phyloP scores from a whole-genome alignment of 2,329 filamentous ascomycete species.

The Paraphaeosphaeria sporulosa region DNA sequence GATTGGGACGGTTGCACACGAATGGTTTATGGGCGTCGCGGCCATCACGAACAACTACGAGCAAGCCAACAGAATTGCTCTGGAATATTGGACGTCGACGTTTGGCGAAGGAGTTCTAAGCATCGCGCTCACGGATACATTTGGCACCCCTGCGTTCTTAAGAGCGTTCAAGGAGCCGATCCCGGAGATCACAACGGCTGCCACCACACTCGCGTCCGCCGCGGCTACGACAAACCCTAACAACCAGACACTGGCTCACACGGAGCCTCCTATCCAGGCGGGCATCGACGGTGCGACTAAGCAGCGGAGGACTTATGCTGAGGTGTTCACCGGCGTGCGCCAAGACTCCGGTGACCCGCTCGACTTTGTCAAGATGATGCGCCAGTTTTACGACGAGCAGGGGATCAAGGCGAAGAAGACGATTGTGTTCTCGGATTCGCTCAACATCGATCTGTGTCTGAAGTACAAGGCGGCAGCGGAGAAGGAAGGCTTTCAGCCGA shows the following conservation, averaged over 20 bases:
- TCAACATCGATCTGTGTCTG: constrained; percentile 89
- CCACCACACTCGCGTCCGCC: constrained; percentile 50
- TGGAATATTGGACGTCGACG: constrained; percentile 88
- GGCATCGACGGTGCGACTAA: constrained; percentile 51
- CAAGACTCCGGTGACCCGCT: constrained; percentile 90
- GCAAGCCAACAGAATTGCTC: constrained; percentile 80
- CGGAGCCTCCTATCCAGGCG: constrained; percentile 54
- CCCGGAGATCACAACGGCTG: constrained; percentile 53
- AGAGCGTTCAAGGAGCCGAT: constrained; percentile 79
- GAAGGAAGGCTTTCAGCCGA: constrained; percentile 79
- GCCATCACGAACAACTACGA: constrained; percentile 88
- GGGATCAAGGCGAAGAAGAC: constrained; percentile 82
- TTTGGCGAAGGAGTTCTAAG: constrained; percentile 85
- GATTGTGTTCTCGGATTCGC: constrained; percentile 93
- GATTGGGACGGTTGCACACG: constrained; percentile 90
- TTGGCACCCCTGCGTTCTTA: constrained; percentile 89
- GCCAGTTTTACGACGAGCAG: constrained; percentile 78
- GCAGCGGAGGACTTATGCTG: constrained; percentile 71
- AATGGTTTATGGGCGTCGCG: constrained; percentile 99
- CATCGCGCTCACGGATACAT: constrained; percentile 94
- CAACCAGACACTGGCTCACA: constrained; percentile 49
- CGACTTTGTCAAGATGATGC: constrained; percentile 79
- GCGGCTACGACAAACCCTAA: constrained; percentile 51
- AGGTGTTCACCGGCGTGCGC: constrained; percentile 82
- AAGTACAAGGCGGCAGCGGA: constrained; percentile 89